phyloP scores from a whole-genome alignment of 2,329 filamentous ascomycete genomes.

The Clarireedia monteithiana region DNA sequence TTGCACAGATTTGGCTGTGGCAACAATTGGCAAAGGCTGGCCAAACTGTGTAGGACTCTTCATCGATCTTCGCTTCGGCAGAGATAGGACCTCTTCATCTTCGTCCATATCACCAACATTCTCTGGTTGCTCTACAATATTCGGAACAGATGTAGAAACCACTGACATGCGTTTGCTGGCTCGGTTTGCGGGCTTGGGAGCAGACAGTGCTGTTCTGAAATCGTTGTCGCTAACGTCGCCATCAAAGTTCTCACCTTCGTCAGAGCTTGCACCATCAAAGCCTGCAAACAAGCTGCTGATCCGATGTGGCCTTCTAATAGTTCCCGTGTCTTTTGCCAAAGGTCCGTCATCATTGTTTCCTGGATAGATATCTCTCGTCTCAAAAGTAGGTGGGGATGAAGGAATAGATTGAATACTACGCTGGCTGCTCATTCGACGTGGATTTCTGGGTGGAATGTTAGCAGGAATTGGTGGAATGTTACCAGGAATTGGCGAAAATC shows the following conservation, averaged over 20 bases:
- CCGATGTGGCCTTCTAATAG: conserved; percentile 59
- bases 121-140: neutral
- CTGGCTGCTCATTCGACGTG: conserved; percentile 44
- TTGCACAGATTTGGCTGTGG: conserved; percentile 34
- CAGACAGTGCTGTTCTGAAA: conserved; percentile 57
- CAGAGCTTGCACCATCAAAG: conserved; percentile 66
- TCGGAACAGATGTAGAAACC: conserved; percentile 23
- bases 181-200: conserved; percentile 42
- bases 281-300: conserved; percentile 83
- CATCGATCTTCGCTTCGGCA: conserved; percentile 13
- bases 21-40: conserved; percentile 25
- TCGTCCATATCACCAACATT: neutral
- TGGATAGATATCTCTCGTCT: conserved; percentile 59
- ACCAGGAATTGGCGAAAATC: conserved; percentile 45
- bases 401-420: conserved; percentile 36
- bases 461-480: conserved; percentile 45
- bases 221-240: conserved; percentile 58
- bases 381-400: conserved; percentile 39
- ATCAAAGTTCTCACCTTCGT: conserved; percentile 58
- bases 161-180: conserved; percentile 13
- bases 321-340: conserved; percentile 46
- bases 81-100: conserved; percentile 13
- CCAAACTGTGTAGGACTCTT: conserved; percentile 24
- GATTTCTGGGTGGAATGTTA: conserved; percentile 51
- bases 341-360: conserved; percentile 77